These are phyloP conservation scores for Dalbergia cochinchinensis DNA, from an alignment of 306 rosid species.

Conservation along the genomic window DNA sequence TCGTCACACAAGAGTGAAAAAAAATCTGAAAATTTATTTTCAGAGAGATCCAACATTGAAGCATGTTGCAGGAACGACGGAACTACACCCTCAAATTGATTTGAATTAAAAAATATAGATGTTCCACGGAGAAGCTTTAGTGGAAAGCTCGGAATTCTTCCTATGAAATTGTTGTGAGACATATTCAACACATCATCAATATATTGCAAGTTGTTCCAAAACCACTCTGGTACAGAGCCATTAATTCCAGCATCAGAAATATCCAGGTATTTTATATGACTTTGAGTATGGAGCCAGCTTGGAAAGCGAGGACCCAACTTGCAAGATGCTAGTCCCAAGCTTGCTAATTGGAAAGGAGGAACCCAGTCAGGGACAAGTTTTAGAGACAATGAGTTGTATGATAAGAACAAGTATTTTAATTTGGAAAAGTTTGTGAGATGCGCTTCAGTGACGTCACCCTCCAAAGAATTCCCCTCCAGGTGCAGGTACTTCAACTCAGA, in stretches of 20 bases:
- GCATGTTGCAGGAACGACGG: neutral
- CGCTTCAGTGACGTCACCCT: conserved; percentile 32
- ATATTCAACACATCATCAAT: rapidly evolving
- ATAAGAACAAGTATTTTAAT: rapidly evolving
- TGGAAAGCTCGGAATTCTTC: conserved; percentile 28
- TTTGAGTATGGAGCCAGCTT: conserved; percentile 20
- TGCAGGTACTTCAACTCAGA: neutral
- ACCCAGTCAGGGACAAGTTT: neutral
- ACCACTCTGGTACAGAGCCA: conserved; percentile 20
- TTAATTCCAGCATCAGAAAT: conserved; percentile 5
- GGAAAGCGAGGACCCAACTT: conserved; percentile 39
- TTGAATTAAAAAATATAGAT: neutral
- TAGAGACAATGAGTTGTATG: conserved; percentile 11
- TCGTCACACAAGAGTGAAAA: neutral
- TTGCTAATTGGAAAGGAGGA: neutral
- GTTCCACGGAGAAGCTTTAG: rapidly evolving
- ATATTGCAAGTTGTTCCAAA: neutral
- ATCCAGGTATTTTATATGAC: rapidly evolving
- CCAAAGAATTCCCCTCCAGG: neutral
- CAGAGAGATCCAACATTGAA: neutral
- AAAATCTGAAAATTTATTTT: conserved; percentile 11
- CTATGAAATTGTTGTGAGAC: conserved; percentile 22
- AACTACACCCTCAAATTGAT: conserved; percentile 31
- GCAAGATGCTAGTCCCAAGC: neutral
- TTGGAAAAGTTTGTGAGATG: conserved; percentile 17